Base-by-base conservation (phyloP, 2,329 filamentous ascomycete species). In the Colletotrichum caudatum region DNA sequence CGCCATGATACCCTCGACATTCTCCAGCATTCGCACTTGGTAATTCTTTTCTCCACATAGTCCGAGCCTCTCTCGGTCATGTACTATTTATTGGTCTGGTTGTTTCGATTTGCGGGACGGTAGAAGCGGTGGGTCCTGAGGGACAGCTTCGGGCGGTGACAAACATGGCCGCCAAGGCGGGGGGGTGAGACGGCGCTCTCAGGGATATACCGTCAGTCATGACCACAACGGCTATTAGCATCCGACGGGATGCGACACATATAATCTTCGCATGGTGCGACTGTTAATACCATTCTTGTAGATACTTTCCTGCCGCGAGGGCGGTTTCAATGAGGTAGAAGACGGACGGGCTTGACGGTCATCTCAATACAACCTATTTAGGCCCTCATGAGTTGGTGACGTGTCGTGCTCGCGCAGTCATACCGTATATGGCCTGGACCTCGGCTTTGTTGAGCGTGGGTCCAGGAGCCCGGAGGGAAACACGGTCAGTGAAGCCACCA, bases 1-100 rank as follows among this genome's bases (percentile, higher is more conserved):
- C 71, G 64, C 59, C 64, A 72, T 73, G 71, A 73, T 73, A 73
- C 71, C 70, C 70, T 44, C 61, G 26, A 58, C 59, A 54, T 69
- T 69, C 64, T 63, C 53, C 46, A 35, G 65, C 58, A 54, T 71
- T 71, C 61, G 61, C 58, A 18, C 51, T 56, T 61, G 33, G 6
- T 68, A 33, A 56, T 68, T 68, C 50, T 57, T 41, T 53, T 64
- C 50, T 23, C 44, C 14, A n/a, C 46, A 23, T 26, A 29, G 37
- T 41, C 56, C 48, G 67, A 67, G 37, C 56, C 23, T 33, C n/a
- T 23, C 41, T 59, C 61, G 61, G 50, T 26, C 48, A 35, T 56
- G 46, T 20, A 16, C 23, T 14, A 48, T 64, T n/a, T 72, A 53
- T 65, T 65, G 44, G 20, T 65, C 23, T 46, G 48, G 37, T 39